A percentile compares a stretch with the other conserved stretches of the same genome.
Conservation (phyloP, 768 basidiomycete genomes). For the Mycena haematopus region DNA sequence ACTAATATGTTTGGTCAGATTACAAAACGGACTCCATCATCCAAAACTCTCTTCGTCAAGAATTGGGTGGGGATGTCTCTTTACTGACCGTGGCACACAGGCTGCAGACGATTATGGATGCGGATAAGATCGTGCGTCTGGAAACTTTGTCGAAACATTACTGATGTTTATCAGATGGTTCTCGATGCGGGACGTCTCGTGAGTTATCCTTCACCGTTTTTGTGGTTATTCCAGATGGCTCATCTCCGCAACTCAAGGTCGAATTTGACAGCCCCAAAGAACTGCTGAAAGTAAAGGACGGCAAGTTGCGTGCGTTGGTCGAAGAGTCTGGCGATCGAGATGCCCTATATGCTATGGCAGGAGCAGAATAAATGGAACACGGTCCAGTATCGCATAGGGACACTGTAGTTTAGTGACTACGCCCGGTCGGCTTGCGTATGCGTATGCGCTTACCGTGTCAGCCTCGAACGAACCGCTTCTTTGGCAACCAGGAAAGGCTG, state of each 20-base stretch:
- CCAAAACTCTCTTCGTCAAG: conserved; percentile 43
- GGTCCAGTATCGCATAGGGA: too few species aligned
- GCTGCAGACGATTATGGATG: conserved; percentile 34
- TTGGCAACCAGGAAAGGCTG: too few species aligned
- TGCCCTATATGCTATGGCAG: conserved; percentile 37
- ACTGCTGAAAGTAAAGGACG: conserved; percentile 56
- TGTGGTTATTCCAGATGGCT: not conserved
- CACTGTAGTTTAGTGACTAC: too few species aligned
- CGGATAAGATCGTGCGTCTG: conserved; percentile 27
- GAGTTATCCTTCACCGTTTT: not conserved
- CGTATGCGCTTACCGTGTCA: too few species aligned
- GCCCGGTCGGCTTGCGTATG: too few species aligned
- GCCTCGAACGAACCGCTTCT: too few species aligned
- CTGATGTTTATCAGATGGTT: conserved; percentile 14
- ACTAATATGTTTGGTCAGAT: conserved; percentile 36
- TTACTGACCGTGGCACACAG: conserved; percentile 18
- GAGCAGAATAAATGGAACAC: too few species aligned
- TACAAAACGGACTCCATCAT: conserved; percentile 49
- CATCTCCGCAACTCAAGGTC: conserved; percentile 34
- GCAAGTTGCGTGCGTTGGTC: conserved; percentile 58
- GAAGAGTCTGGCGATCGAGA: conserved; percentile 64
- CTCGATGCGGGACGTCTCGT: conserved; percentile 24
- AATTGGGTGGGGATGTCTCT: conserved; percentile 22
- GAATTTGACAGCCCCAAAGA: conserved; percentile 60
- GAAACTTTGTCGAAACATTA: not conserved